A percentile compares a stretch with the other conserved stretches of the same genome.
phyloP scores from a whole-genome alignment of 805 yeast species.

The Metschnikowia shivogae region DNA sequence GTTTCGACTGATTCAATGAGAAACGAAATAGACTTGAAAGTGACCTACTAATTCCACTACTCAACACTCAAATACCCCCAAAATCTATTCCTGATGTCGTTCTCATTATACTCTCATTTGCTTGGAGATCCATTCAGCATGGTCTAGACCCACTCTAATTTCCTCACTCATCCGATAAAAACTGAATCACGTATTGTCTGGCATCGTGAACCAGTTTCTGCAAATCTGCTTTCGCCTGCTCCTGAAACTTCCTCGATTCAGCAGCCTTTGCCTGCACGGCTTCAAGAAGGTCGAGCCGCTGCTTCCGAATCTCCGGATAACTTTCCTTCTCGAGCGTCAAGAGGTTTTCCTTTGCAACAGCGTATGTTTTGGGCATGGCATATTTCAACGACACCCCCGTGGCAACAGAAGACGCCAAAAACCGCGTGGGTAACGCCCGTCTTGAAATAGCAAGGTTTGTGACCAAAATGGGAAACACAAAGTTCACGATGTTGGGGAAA shows the following conservation, averaged over 20 bases:
- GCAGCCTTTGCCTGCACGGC: constrained; percentile 10
- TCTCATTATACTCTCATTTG: too few species aligned
- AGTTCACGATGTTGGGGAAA: constrained; percentile 51
- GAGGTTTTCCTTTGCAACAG: constrained; percentile 15
- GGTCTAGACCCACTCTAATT: neutral
- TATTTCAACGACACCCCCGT: constrained; percentile 42
- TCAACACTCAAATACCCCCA: too few species aligned
- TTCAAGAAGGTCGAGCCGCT: constrained; percentile 20
- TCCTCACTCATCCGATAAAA: constrained; percentile 10
- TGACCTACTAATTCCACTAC: too few species aligned
- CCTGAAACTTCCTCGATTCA: constrained; percentile 9
- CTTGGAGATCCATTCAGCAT: too few species aligned
- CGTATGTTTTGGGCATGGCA: constrained; percentile 44
- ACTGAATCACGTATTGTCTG: constrained; percentile 11
- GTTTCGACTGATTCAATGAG: too few species aligned
- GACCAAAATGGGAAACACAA: constrained; percentile 50
- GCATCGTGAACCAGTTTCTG: constrained; percentile 16
- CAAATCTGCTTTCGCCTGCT: constrained; percentile 14
- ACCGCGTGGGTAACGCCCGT: constrained; percentile 46
- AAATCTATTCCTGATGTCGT: too few species aligned
- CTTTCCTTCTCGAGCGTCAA: constrained; percentile 24
- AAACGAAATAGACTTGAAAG: too few species aligned
- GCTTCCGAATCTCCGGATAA: constrained; percentile 30
- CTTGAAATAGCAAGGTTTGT: constrained; percentile 53
- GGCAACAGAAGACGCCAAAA: constrained; percentile 47